phyloP scores from a whole-genome alignment of 2,329 filamentous ascomycete species.

The Calonectria montana region DNA sequence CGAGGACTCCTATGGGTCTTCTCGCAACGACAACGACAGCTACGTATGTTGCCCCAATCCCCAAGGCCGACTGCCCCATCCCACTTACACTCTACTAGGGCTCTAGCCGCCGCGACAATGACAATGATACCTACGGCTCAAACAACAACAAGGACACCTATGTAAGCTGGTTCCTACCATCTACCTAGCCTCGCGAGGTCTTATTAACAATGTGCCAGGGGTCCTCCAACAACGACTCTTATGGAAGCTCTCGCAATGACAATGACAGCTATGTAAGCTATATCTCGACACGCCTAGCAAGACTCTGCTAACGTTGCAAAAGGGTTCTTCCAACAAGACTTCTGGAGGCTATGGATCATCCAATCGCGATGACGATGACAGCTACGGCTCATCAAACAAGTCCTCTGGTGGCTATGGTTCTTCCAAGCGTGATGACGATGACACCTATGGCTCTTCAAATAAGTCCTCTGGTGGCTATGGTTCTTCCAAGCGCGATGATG shows the following conservation, averaged over 20 bases:
- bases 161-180: background rate
- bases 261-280: background rate
- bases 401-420: background rate
- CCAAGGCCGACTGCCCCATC: background rate
- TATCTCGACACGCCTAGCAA: background rate
- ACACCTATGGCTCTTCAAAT: background rate
- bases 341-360: conserved; percentile 22
- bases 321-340: background rate
- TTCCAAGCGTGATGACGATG: background rate
- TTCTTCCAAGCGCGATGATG: background rate
- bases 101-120: background rate
- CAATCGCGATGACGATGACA: conserved; percentile 11
- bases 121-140: background rate
- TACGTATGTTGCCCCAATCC: background rate
- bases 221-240: background rate
- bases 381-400: background rate
- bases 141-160: background rate
- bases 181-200: background rate
- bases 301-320: background rate
- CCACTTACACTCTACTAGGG: background rate
- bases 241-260: background rate
- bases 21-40: background rate
- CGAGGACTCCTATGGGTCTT: background rate
- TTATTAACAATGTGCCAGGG: background rate
- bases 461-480: background rate